These are phyloP conservation scores for Dipteronia sinensis DNA, from an alignment of 345 rosid species.

Conservation along the genomic window DNA sequence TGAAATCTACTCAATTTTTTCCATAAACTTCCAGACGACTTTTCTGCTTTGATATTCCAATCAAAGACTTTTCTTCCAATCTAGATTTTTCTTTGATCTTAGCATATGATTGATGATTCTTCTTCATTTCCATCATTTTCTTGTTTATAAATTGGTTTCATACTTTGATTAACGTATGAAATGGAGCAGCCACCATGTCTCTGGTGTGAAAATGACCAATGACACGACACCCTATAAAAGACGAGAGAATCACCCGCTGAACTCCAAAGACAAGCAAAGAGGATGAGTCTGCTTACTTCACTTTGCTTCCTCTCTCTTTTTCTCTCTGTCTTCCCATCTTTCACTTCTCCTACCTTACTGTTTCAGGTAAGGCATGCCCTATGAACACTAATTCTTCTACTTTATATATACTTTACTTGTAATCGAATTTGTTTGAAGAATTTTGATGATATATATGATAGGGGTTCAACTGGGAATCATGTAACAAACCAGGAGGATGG, in stretches of 20 bases:
- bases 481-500: constrained; percentile 72
- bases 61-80: neutral
- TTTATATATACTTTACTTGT: neutral
- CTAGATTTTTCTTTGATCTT: neutral
- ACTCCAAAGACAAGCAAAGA: neutral
- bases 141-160: neutral
- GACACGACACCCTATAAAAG: constrained; percentile 18
- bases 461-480: constrained; percentile 95
- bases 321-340: constrained; percentile 41
- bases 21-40: too few species aligned
- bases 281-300: constrained; percentile 28
- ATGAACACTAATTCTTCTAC: too few species aligned
- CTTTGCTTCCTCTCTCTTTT: constrained; percentile 34
- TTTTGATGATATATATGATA: constrained; percentile 15
- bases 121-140: neutral
- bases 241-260: neutral
- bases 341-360: constrained; percentile 45
- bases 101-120: neutral
- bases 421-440: neutral
- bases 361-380: constrained; percentile 51
- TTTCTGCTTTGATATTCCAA: neutral
- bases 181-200: neutral
- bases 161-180: neutral
- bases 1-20: too few species aligned
- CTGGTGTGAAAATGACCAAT: neutral